These are phyloP conservation scores for Onygenales sp. DNA, from an alignment of 2,329 filamentous ascomycete species.

Conservation along the genomic window DNA sequence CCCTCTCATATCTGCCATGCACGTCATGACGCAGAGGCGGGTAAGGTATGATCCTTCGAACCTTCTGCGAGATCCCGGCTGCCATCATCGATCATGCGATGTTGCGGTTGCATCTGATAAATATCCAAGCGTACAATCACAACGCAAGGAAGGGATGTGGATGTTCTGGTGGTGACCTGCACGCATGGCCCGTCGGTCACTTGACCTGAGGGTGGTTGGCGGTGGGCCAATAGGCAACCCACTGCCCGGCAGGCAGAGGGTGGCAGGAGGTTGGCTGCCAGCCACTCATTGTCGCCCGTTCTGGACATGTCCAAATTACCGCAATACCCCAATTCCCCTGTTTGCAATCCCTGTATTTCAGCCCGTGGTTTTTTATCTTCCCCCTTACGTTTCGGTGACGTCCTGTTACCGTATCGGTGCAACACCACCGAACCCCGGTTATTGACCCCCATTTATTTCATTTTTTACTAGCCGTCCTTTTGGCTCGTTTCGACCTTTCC, in stretches of 20 bases:
- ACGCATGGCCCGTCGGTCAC: slow-evolving; percentile 52
- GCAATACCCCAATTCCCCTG: background rate
- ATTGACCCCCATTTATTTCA: slow-evolving; percentile 4
- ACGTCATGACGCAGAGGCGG: background rate
- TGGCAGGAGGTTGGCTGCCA: background rate
- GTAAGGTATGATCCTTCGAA: slow-evolving; percentile 1
- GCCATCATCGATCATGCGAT: background rate
- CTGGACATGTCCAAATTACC: background rate
- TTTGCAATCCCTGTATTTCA: background rate
- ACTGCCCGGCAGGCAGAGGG: background rate
- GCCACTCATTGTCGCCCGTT: background rate
- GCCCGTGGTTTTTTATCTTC: background rate
- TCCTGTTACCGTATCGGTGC: slow-evolving; percentile 2
- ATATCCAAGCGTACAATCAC: slow-evolving; percentile 8
- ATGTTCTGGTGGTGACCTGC: slow-evolving; percentile 17
- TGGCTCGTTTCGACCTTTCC: background rate
- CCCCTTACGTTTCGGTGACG: background rate
- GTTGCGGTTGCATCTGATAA: slow-evolving; percentile 7
- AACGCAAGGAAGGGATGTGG: slow-evolving; percentile 20
- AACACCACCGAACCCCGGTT: background rate
- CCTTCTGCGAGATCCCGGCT: background rate
- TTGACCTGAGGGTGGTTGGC: slow-evolving; percentile 42
- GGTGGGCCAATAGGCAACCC: slow-evolving; percentile 11
- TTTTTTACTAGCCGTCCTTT: slow-evolving; percentile 9
- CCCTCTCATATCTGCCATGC: background rate